A percentile compares a stretch with the other conserved stretches of the same genome.
phyloP scores from a whole-genome alignment of 805 yeast genomes.

The Saccharomycopsis sp. region DNA sequence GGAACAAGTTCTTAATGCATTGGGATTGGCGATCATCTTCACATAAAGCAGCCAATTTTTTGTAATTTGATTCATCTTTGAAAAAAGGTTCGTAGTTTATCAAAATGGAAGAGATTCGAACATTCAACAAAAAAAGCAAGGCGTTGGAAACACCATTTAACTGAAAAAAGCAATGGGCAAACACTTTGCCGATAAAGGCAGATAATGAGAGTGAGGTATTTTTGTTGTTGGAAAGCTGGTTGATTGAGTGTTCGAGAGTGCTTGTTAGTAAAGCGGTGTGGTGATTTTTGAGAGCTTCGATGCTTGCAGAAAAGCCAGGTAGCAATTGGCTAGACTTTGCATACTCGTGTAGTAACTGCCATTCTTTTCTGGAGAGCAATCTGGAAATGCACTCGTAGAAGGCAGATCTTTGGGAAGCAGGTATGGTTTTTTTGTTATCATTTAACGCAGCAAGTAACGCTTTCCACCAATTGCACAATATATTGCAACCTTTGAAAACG shows the following conservation, averaged over 20 bases:
- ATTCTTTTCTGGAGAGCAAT: slow-evolving; percentile 38
- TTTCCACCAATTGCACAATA: slow-evolving; percentile 45
- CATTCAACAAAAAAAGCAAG: slow-evolving; percentile 45
- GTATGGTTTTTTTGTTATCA: slow-evolving; percentile 29
- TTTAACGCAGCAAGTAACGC: slow-evolving; percentile 30
- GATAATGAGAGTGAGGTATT: slow-evolving; percentile 36
- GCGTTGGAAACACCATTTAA: slow-evolving; percentile 43
- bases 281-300: neutral
- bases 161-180: slow-evolving; percentile 44
- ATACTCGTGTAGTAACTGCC: slow-evolving; percentile 26
- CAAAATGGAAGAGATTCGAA: slow-evolving; percentile 37
- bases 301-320: too few species aligned
- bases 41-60: slow-evolving; percentile 7
- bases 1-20: slow-evolving; percentile 21
- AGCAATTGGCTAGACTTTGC: neutral
- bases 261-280: slow-evolving; percentile 30
- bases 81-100: slow-evolving; percentile 23
- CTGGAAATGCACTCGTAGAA: slow-evolving; percentile 47
- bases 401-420: slow-evolving; percentile 41
- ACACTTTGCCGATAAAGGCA: slow-evolving; percentile 56
- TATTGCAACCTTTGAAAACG: slow-evolving; percentile 12
- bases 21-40: neutral
- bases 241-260: slow-evolving; percentile 42
- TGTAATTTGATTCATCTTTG: slow-evolving; percentile 17
- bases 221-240: slow-evolving; percentile 36